Evolutionary conservation across 305 asterid genomes (phyloP).

Genomic region (Salvia sclarea): DNA sequence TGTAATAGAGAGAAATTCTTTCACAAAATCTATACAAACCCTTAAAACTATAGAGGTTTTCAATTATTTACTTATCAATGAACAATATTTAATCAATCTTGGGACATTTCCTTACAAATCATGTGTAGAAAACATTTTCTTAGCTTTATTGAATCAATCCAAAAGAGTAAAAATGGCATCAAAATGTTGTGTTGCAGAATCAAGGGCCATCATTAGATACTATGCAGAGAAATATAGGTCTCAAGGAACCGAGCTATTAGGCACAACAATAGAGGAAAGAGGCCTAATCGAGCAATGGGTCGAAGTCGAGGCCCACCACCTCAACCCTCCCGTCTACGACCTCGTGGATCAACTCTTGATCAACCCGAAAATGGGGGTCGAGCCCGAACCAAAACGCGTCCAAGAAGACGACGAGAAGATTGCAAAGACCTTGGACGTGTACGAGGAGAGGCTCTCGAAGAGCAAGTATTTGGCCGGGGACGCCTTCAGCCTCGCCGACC

Average conservation of each 20-base stretch:
- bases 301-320: constrained; percentile 51
- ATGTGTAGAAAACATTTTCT: not conserved
- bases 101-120: too few relatives aligned
- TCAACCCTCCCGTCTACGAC: constrained; percentile 46
- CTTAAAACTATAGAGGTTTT: too few relatives aligned
- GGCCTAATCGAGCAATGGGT: constrained; percentile 55
- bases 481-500: constrained; percentile 52
- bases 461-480: constrained; percentile 54
- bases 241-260: constrained; percentile 45
- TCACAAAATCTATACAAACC: too few relatives aligned
- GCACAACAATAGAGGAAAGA: constrained; percentile 43
- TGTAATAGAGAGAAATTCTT: too few relatives aligned
- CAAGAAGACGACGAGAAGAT: constrained; percentile 46
- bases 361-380: constrained; percentile 31
- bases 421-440: constrained; percentile 42
- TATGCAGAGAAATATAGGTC: constrained; percentile 48
- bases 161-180: not conserved
- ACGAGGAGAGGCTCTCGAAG: constrained; percentile 47
- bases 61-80: too few relatives aligned
- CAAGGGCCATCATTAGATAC: constrained; percentile 55
- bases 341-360: constrained; percentile 36
- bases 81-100: too few relatives aligned
- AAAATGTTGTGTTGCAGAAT: constrained; percentile 34
- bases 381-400: constrained; percentile 28
- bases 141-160: not conserved